Evolutionary conservation across 2,329 filamentous ascomycete genomes (phyloP).

Genomic region (Neoascochyta sp.): DNA sequence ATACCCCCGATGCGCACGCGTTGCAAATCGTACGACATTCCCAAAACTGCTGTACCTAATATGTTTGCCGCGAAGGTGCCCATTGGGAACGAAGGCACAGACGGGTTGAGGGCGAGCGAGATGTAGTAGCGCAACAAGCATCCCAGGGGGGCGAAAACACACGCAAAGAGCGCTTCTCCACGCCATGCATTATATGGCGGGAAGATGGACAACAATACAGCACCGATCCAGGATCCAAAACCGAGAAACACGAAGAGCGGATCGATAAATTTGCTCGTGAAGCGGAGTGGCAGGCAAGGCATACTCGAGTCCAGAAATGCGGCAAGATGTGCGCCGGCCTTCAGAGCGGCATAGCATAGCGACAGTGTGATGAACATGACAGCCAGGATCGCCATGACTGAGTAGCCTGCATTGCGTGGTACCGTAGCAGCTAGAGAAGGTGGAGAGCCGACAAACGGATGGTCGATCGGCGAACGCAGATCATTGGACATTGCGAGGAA

Average conservation of each 20-base stretch:
- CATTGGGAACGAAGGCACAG: slow-evolving; percentile 66
- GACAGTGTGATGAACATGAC: slow-evolving; percentile 70
- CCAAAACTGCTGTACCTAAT: slow-evolving; percentile 69
- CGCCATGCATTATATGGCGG: slow-evolving; percentile 72
- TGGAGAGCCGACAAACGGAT: slow-evolving; percentile 26
- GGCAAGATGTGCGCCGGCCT: slow-evolving; percentile 72
- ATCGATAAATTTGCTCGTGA: slow-evolving; percentile 62
- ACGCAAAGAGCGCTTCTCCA: slow-evolving; percentile 67
- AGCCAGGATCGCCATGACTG: slow-evolving; percentile 74
- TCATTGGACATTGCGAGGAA: slow-evolving; percentile 79
- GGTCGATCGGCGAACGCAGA: slow-evolving; percentile 52
- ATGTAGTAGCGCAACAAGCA: slow-evolving; percentile 72
- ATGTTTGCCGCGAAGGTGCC: slow-evolving; percentile 85
- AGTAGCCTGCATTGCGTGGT: slow-evolving; percentile 68
- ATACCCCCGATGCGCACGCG: slow-evolving; percentile 51
- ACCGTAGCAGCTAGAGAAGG: slow-evolving; percentile 33
- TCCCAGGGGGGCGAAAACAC: slow-evolving; percentile 79
- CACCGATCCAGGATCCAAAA: slow-evolving; percentile 73
- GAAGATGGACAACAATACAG: slow-evolving; percentile 66
- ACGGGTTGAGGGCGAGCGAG: slow-evolving; percentile 66
- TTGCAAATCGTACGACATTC: slow-evolving; percentile 74
- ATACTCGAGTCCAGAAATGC: slow-evolving; percentile 55
- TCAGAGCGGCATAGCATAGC: slow-evolving; percentile 66
- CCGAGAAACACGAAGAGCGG: slow-evolving; percentile 61
- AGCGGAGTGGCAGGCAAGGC: slow-evolving; percentile 57